Conservation (phyloP, 2,329 filamentous ascomycete species). For the Aspergillus quadricinctus region DNA sequence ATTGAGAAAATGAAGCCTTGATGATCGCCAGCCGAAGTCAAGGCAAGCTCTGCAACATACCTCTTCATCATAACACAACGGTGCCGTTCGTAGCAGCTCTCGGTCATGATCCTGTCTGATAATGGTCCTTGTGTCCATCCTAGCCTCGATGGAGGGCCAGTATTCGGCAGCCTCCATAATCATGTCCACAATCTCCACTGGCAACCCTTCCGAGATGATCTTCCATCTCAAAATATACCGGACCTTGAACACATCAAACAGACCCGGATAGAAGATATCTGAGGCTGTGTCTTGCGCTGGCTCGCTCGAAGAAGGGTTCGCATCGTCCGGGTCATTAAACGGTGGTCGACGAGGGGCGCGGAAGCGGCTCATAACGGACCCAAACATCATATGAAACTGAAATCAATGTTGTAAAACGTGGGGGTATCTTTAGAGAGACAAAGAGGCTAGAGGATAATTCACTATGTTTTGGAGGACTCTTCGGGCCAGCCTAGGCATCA, state of each 20-base stretch:
- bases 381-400: background rate
- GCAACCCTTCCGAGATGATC: slow-evolving; percentile 20
- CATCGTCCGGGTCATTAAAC: background rate
- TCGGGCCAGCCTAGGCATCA: background rate
- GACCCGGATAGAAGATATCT: slow-evolving; percentile 21
- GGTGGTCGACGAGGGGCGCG: background rate
- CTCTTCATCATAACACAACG: slow-evolving; percentile 32
- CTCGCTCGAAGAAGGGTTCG: background rate
- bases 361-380: background rate
- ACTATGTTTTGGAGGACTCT: no score
- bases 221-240: slow-evolving; percentile 30
- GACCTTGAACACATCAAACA: slow-evolving; percentile 32
- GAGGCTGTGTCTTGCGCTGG: background rate
- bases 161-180: slow-evolving; percentile 38
- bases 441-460: no score
- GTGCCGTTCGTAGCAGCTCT: slow-evolving; percentile 31
- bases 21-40: background rate
- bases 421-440: background rate
- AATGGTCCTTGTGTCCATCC: slow-evolving; percentile 15
- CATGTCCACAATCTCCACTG: slow-evolving; percentile 36
- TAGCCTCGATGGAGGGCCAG: slow-evolving; percentile 24
- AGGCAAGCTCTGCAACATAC: slow-evolving; percentile 13
- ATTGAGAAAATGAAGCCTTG: background rate
- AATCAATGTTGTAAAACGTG: background rate
- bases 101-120: slow-evolving; percentile 31